Evolutionary conservation across 2,329 filamentous ascomycete species (phyloP), one percentile per base, ranked within the genome.

Genomic region (Pseudogymnoascus pannorum): DNA sequence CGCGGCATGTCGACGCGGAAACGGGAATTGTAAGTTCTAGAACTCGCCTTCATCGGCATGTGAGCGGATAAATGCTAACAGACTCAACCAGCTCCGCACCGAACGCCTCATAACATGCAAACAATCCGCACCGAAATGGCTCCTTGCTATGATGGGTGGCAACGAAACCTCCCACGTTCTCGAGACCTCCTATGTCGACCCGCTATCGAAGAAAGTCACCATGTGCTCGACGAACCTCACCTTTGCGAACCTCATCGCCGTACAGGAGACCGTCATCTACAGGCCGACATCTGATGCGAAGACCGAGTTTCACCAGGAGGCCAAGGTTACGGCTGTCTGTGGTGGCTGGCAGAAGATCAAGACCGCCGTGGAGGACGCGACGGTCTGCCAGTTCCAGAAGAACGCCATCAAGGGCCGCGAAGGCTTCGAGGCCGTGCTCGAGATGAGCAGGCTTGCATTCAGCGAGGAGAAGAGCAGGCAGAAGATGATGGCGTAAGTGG

Each of bases 221-320:
- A 96, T 99, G 89, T 92, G 92, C 74, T 94, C 90, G 67, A 91
- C 91, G 73, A 99, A 99, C 77, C 80, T 99, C 73, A 97, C 94
- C 6, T 94, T 86, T 84, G 88, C 86, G 65, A 96, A 97, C 71
- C 83, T 99, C 60, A 81, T 97, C 73, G 91, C 84, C 71, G 92
- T 97, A 51, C 89, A 92, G 74, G 94, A 99, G 79, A 97, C 93
- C 16, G 92, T 97, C 65, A 80, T 89, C 61, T 97, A 97, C 78
- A 81, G 82, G 67, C 92, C 91, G 0, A 70, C 75, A 66, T 65
- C 72, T 70, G 75, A 73, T 75, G 74, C 71, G 81, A 82, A 76
- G 36, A 99, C 94, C 2, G 82, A 88, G 65, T 97, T 99, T 72
- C 81, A 86, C 57, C 94, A 99, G 78, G 87, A 91, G 64, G 94